Percentiles rank a stretch among this genome's conserved stretches.
Conservation (phyloP, 1,284 basidiomycete species). For the Thelephora terrestris region DNA sequence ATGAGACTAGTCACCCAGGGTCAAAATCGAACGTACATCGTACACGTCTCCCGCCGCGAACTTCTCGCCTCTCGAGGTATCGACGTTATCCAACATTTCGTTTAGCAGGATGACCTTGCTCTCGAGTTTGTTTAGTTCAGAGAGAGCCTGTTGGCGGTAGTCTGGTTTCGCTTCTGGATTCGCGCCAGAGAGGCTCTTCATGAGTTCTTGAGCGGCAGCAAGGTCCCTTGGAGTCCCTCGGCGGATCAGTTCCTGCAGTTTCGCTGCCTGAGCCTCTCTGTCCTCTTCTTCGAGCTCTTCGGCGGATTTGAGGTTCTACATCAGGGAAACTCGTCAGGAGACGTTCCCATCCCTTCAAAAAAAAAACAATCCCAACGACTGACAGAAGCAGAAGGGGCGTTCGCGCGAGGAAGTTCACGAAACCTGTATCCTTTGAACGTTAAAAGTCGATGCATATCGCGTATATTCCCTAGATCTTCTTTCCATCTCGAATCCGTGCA, state of each 20-base stretch:
- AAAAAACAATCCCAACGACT: constrained; percentile 15
- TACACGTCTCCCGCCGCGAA: constrained; percentile 90
- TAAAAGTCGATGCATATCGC: constrained; percentile 95
- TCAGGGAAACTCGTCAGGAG: not conserved
- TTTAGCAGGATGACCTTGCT: constrained; percentile 90
- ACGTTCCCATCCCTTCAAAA: not conserved
- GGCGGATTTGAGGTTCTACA: constrained; percentile 83
- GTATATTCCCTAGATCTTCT: constrained; percentile 93
- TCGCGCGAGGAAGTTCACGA: constrained; percentile 47
- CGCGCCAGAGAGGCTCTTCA: constrained; percentile 93
- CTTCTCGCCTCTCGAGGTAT: constrained; percentile 54
- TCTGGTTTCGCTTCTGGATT: constrained; percentile 93
- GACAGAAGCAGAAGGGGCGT: constrained; percentile 41
- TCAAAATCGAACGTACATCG: constrained; percentile 40
- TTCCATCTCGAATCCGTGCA: constrained; percentile 88
- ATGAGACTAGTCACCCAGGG: not conserved
- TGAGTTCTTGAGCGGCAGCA: constrained; percentile 92
- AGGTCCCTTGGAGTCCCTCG: constrained; percentile 94
- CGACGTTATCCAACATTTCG: constrained; percentile 94
- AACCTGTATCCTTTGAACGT: constrained; percentile 97
- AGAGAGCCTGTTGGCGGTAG: constrained; percentile 81
- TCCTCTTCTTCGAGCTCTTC: constrained; percentile 97
- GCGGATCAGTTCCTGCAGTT: constrained; percentile 96
- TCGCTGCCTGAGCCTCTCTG: constrained; percentile 89
- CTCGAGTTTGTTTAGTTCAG: constrained; percentile 92